Evolutionary conservation across 2,329 filamentous ascomycete genomes (phyloP).

Genomic region (Aspergillus hiratsukae): DNA sequence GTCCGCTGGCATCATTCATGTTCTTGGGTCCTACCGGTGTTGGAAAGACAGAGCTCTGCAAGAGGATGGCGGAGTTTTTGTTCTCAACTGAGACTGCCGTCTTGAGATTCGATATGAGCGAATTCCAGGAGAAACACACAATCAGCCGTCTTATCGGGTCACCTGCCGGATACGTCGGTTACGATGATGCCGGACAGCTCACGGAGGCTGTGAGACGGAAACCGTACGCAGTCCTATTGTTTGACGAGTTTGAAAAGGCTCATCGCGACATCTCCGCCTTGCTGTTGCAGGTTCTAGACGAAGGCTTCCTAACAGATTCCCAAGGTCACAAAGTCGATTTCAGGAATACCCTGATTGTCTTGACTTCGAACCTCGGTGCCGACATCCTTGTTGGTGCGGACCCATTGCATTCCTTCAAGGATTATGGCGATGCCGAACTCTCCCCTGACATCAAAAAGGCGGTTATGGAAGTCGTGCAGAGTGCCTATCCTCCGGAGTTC

Average conservation of each 20-base stretch:
- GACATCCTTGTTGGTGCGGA: conserved; percentile 80
- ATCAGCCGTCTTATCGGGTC: conserved; percentile 88
- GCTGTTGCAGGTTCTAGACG: conserved; percentile 88
- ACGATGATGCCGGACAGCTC: conserved; percentile 92
- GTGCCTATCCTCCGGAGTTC: conserved; percentile 81
- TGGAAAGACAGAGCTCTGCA: conserved; percentile 95
- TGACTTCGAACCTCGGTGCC: conserved; percentile 92
- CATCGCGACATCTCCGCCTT: conserved; percentile 91
- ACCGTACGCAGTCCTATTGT: conserved; percentile 88
- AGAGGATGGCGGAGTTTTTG: conserved; percentile 87
- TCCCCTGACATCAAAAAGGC: conserved; percentile 67
- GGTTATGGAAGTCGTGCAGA: conserved; percentile 82
- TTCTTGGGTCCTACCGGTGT: conserved; percentile 96
- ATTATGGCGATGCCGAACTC: conserved; percentile 63
- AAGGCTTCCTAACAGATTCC: conserved; percentile 90
- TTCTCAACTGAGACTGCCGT: conserved; percentile 91
- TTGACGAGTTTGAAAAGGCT: conserved; percentile 97
- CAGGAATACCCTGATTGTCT: conserved; percentile 90
- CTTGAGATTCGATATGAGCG: conserved; percentile 93
- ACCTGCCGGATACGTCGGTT: conserved; percentile 91
- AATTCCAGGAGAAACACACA: conserved; percentile 97
- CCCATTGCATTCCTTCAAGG: conserved; percentile 58
- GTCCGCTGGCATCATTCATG: conserved; percentile 92
- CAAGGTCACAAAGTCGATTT: conserved; percentile 98
- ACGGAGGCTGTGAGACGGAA: conserved; percentile 94